These are phyloP conservation scores for Mycothermus thermophilus DNA, from an alignment of 495 filamentous ascomycete genomes.

Conservation along the genomic window DNA sequence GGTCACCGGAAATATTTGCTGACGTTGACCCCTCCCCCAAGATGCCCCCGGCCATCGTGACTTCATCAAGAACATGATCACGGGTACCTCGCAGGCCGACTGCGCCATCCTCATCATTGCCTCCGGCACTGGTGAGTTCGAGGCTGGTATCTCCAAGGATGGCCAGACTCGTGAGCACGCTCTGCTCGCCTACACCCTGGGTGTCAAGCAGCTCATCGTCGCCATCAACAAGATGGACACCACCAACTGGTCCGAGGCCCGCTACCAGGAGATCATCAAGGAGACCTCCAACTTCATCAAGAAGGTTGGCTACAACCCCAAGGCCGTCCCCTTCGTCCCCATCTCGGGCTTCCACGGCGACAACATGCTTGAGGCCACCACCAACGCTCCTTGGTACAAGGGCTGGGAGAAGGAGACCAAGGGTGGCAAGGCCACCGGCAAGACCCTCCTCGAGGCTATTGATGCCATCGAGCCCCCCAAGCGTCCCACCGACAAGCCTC, in stretches of 20 bases:
- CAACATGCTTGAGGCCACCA: constrained; percentile 92
- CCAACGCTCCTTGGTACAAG: constrained; percentile 99
- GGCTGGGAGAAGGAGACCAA: constrained; percentile 99
- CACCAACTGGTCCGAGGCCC: constrained; percentile 90
- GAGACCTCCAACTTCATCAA: constrained; percentile 99
- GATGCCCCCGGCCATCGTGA: constrained; percentile 99
- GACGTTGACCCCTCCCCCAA: constrained; percentile 18
- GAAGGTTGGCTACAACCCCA: constrained; percentile 99
- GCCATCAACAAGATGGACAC: constrained; percentile 99
- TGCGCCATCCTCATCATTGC: constrained; percentile 99
- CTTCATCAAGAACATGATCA: constrained; percentile 99
- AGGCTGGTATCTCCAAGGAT: constrained; percentile 99
- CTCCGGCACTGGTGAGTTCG: constrained; percentile 99
- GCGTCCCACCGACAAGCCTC: constrained; percentile 93
- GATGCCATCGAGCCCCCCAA: constrained; percentile 86
- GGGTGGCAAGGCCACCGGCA: constrained; percentile 73
- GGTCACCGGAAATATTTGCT: not conserved
- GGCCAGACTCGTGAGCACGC: constrained; percentile 99
- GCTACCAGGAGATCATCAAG: constrained; percentile 99
- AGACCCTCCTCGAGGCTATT: constrained; percentile 98
- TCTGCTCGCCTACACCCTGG: constrained; percentile 98
- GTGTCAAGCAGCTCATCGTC: constrained; percentile 99
- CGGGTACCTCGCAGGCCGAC: constrained; percentile 99
- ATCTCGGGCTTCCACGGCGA: constrained; percentile 99
- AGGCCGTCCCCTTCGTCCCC: constrained; percentile 92